Evolutionary conservation across 768 basidiomycete genomes (phyloP).

Genomic region (Hemileccinum rubropunctum): DNA sequence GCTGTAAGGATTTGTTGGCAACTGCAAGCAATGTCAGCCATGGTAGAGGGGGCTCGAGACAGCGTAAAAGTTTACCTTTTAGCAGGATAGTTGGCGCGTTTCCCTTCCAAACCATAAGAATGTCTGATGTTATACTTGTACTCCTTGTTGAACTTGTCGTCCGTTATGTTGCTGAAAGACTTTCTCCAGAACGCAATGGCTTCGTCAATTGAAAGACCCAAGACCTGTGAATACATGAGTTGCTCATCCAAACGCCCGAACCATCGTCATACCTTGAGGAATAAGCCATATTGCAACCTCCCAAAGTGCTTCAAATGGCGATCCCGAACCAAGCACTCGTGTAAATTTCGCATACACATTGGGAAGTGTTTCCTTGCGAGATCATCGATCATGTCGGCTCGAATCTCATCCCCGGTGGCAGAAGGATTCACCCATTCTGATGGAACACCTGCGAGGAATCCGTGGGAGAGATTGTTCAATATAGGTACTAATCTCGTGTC

Average conservation of each 20-base stretch:
- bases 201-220: constrained; percentile 93
- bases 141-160: constrained; percentile 97
- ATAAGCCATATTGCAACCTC: constrained; percentile 86
- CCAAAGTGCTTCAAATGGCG: constrained; percentile 92
- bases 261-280: constrained; percentile 72
- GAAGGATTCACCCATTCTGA: constrained; percentile 71
- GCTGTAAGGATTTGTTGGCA: constrained; percentile 83
- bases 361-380: constrained; percentile 89
- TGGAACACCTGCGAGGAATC: constrained; percentile 88
- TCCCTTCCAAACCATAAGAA: constrained; percentile 91
- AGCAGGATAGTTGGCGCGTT: constrained; percentile 90
- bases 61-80: constrained; percentile 57
- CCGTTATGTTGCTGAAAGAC: constrained; percentile 73
- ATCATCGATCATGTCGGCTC: constrained; percentile 92
- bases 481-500: constrained; percentile 89
- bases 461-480: constrained; percentile 87
- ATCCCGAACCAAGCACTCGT: constrained; percentile 72
- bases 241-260: background rate
- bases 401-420: constrained; percentile 63
- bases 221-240: constrained; percentile 49
- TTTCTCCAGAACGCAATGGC: constrained; percentile 91
- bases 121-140: constrained; percentile 98
- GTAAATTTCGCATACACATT: constrained; percentile 90
- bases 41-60: background rate
- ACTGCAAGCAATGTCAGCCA: constrained; percentile 40